Percentiles rank a stretch among this genome's conserved stretches.
These are phyloP conservation scores for Gyrodon lividus DNA, from an alignment of 768 basidiomycete genomes.

Conservation along the genomic window DNA sequence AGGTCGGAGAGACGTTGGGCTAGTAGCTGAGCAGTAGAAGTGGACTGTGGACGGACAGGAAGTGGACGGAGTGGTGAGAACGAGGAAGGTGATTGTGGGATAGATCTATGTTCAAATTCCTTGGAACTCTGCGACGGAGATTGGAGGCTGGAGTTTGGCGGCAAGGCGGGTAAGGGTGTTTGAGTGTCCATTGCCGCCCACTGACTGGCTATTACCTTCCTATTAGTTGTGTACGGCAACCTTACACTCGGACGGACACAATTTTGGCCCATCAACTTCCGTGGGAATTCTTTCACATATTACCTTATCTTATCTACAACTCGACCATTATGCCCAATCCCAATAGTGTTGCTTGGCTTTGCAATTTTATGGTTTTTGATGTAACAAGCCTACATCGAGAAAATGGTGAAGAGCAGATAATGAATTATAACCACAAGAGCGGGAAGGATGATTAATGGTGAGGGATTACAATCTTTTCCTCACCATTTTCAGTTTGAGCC, in stretches of 20 bases:
- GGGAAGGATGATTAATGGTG: too few relatives aligned
- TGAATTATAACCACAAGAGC: too few relatives aligned
- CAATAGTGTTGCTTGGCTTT: too few relatives aligned
- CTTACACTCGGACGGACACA: slow-evolving; percentile 2
- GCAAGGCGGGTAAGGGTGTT: slow-evolving; percentile 10
- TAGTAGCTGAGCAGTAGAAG: background rate
- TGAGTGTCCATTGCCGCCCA: slow-evolving; percentile 14
- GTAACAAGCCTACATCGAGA: too few relatives aligned
- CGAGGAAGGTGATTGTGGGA: slow-evolving; percentile 3
- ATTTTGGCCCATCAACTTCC: background rate
- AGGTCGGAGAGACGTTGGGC: slow-evolving; percentile 4
- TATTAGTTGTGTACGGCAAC: slow-evolving; percentile 13
- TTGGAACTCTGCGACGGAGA: slow-evolving; percentile 10
- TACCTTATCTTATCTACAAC: slow-evolving; percentile 3
- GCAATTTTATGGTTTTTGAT: too few relatives aligned
- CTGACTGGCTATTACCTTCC: background rate
- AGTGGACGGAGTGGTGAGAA: slow-evolving; percentile 1
- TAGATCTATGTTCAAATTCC: background rate
- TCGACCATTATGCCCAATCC: background rate
- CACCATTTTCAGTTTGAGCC: too few relatives aligned
- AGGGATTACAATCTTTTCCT: too few relatives aligned
- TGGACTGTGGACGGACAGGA: background rate
- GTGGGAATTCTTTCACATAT: slow-evolving; percentile 1
- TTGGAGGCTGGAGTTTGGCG: slow-evolving; percentile 11
- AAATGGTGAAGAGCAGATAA: too few relatives aligned